Conservation (phyloP, 805 yeast genomes). For the Starmerella potacharoeniae region DNA sequence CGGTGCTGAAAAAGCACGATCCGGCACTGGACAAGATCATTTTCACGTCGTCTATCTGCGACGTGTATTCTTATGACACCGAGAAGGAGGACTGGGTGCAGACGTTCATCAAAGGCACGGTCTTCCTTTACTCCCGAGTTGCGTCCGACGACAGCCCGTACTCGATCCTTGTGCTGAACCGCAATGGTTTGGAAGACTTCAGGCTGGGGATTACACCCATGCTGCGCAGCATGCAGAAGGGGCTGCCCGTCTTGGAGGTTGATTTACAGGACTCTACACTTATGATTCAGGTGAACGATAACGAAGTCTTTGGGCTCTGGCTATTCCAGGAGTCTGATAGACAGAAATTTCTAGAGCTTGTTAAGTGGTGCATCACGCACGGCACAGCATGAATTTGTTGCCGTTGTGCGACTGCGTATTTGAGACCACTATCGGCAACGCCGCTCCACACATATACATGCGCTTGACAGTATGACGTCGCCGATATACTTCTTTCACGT, state of each 20-base stretch:
- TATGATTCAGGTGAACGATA: slow-evolving; percentile 28
- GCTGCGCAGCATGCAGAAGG: slow-evolving; percentile 16
- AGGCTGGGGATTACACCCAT: slow-evolving; percentile 28
- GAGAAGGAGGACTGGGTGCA: slow-evolving; percentile 31
- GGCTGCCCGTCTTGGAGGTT: slow-evolving; percentile 26
- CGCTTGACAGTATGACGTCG: neutral
- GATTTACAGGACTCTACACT: slow-evolving; percentile 28
- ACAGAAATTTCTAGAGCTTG: slow-evolving; percentile 20
- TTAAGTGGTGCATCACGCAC: slow-evolving; percentile 27
- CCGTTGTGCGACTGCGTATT: neutral
- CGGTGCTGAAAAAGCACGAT: slow-evolving; percentile 30
- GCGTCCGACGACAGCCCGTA: slow-evolving; percentile 27
- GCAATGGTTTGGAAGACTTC: slow-evolving; percentile 28
- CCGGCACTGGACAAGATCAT: slow-evolving; percentile 29
- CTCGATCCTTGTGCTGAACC: slow-evolving; percentile 30
- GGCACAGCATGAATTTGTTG: slow-evolving; percentile 10
- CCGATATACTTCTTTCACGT: neutral
- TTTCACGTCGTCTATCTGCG: slow-evolving; percentile 32
- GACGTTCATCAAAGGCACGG: slow-evolving; percentile 30
- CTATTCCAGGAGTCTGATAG: slow-evolving; percentile 29
- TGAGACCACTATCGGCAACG: no score
- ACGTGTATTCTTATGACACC: slow-evolving; percentile 30
- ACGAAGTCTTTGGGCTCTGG: slow-evolving; percentile 32
- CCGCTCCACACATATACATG: neutral
- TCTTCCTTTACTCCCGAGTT: slow-evolving; percentile 31